Evolutionary conservation across 306 rosid genomes (phyloP).

Genomic region (Lupinus albus): DNA sequence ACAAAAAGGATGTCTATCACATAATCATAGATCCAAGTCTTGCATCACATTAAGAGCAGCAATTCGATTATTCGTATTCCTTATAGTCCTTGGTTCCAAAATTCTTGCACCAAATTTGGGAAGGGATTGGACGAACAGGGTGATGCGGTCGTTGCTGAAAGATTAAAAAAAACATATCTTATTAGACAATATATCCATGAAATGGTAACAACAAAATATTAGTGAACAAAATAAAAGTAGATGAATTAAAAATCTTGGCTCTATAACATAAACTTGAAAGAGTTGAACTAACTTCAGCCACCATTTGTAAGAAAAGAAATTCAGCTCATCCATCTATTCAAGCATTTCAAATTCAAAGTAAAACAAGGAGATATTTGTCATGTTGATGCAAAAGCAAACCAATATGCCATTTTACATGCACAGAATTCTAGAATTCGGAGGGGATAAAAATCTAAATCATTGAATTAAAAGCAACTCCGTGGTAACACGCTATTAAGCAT

Average conservation of each 20-base stretch:
- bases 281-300: conserved; percentile 32
- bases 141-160: conserved; percentile 98
- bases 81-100: conserved; percentile 84
- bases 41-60: conserved; percentile 36
- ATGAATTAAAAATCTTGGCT: neutral
- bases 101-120: conserved; percentile 97
- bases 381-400: conserved; percentile 22
- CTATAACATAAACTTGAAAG: conserved; percentile 18
- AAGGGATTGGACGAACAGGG: conserved; percentile 96
- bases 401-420: conserved; percentile 18
- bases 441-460: conserved; percentile 23
- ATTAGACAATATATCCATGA: conserved; percentile 36
- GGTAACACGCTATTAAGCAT: conserved; percentile 28
- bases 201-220: neutral
- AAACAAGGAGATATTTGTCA: conserved; percentile 38
- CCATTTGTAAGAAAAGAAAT: conserved; percentile 25
- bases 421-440: neutral
- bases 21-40: neutral
- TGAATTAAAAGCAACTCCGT: neutral
- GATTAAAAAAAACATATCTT: neutral
- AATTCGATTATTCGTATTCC: conserved; percentile 32
- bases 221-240: neutral
- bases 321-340: conserved; percentile 30
- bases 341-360: conserved; percentile 16
- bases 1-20: neutral